A percentile compares a stretch with the other conserved stretches of the same genome.
phyloP scores from a whole-genome alignment of 2,329 filamentous ascomycete genomes.

The Calonectria henricotiae region DNA sequence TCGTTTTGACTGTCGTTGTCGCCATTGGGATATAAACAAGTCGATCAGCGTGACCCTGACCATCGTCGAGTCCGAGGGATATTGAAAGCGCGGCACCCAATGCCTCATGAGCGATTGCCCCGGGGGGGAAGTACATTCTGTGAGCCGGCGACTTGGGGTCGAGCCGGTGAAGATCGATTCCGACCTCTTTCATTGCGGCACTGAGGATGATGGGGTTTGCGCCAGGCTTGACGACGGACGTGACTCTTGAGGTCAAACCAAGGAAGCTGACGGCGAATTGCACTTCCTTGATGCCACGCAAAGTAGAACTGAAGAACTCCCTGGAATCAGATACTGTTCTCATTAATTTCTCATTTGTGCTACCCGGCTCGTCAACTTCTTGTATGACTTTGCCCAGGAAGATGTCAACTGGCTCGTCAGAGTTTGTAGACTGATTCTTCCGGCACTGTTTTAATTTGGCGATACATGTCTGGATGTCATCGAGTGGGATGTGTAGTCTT shows the following conservation, averaged over 20 bases:
- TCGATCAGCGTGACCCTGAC: conserved; percentile 87
- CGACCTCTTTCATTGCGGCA: conserved; percentile 95
- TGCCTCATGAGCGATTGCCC: conserved; percentile 95
- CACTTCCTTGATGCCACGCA: conserved; percentile 95
- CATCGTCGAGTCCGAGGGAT: conserved; percentile 91
- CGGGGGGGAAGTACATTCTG: conserved; percentile 96
- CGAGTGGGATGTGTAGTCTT: conserved; percentile 89
- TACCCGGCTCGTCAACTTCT: conserved; percentile 81
- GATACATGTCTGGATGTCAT: conserved; percentile 81
- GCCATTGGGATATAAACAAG: conserved; percentile 97
- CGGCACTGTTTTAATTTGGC: conserved; percentile 69
- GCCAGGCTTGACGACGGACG: conserved; percentile 76
- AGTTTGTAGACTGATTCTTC: conserved; percentile 56
- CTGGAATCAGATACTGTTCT: conserved; percentile 92
- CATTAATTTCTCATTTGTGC: conserved; percentile 77
- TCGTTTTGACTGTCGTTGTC: conserved; percentile 94
- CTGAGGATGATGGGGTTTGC: conserved; percentile 86
- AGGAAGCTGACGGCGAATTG: conserved; percentile 96
- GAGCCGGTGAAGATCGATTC: conserved; percentile 91
- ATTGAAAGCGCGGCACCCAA: conserved; percentile 93
- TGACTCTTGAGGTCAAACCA: conserved; percentile 86
- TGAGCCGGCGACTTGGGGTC: conserved; percentile 95
- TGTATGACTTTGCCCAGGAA: conserved; percentile 82
- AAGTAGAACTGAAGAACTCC: conserved; percentile 90
- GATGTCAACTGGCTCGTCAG: conserved; percentile 70